These are phyloP conservation scores for Trypanosoma scelopori DNA, from an alignment of 208 protist species.

Conservation along the genomic window DNA sequence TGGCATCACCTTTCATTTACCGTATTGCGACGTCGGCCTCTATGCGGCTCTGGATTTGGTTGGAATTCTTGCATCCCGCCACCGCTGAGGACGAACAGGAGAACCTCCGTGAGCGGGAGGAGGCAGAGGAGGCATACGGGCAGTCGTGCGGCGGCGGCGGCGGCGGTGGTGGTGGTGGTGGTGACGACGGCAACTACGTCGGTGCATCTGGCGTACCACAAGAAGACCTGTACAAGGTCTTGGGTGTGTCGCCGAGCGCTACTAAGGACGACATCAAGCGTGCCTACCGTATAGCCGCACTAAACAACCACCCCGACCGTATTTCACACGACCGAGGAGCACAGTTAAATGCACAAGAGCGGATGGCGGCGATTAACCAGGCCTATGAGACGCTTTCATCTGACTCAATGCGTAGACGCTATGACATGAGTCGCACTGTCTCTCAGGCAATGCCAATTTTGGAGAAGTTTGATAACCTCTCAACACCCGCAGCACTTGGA, in stretches of 20 bases:
- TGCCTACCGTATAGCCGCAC: slow-evolving; percentile 56
- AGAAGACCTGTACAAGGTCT: slow-evolving; percentile 53
- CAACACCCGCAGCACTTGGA: slow-evolving; percentile 24
- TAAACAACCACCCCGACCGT: slow-evolving; percentile 75
- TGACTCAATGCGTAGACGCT: slow-evolving; percentile 49
- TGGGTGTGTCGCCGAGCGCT: slow-evolving; percentile 56
- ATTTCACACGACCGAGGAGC: slow-evolving; percentile 34
- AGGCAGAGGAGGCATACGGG: slow-evolving; percentile 39
- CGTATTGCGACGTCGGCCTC: neutral
- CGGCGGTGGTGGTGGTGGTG: no score
- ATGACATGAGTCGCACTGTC: slow-evolving; percentile 50
- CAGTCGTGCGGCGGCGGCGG: neutral
- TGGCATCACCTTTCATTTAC: slow-evolving; percentile 32
- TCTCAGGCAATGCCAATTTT: slow-evolving; percentile 28
- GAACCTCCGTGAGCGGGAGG: slow-evolving; percentile 39
- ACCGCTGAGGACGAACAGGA: slow-evolving; percentile 59
- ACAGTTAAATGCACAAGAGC: slow-evolving; percentile 48
- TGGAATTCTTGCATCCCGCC: slow-evolving; percentile 44
- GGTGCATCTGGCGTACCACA: neutral
- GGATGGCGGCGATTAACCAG: slow-evolving; percentile 78
- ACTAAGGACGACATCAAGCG: slow-evolving; percentile 60
- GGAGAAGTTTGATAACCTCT: slow-evolving; percentile 43
- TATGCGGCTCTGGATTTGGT: slow-evolving; percentile 10
- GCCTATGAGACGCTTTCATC: slow-evolving; percentile 80
- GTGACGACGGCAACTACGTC: neutral